phyloP scores from a whole-genome alignment of 139 green algal species.

The Chlamydomonas incerta region DNA sequence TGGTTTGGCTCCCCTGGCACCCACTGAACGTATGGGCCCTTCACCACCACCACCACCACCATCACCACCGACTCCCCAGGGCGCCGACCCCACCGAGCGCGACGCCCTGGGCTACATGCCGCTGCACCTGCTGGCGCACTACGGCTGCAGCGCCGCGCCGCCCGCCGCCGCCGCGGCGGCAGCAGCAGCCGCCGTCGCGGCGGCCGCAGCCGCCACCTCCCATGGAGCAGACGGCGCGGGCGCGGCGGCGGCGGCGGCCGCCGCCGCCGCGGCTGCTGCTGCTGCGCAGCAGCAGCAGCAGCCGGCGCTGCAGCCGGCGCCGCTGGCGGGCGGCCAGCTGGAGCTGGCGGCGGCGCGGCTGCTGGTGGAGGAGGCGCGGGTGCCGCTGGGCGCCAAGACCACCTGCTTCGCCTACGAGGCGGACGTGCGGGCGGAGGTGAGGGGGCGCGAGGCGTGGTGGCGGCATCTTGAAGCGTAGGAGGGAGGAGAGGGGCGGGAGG shows the following conservation, averaged over 20 bases:
- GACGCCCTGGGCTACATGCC: slow-evolving; percentile 40
- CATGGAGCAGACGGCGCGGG: not conserved
- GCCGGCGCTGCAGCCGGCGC: not conserved
- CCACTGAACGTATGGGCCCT: too few relatives aligned
- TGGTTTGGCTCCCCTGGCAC: too few relatives aligned
- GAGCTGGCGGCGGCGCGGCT: slow-evolving; percentile 33
- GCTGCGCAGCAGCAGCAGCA: too few relatives aligned
- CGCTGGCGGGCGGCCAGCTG: not conserved
- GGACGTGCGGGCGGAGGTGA: slow-evolving; percentile 31
- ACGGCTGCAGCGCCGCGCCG: slow-evolving; percentile 27
- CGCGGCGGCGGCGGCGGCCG: not conserved
- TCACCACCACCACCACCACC: not conserved
- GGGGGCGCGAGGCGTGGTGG: too few relatives aligned
- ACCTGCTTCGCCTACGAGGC: slow-evolving; percentile 43
- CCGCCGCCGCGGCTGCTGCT: not conserved
- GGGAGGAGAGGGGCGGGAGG: too few relatives aligned
- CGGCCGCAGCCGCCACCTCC: not conserved
- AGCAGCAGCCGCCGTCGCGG: too few relatives aligned
- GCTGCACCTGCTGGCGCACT: slow-evolving; percentile 33
- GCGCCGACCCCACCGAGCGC: slow-evolving; percentile 25
- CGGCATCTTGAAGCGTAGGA: too few relatives aligned
- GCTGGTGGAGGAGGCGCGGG: slow-evolving; percentile 40
- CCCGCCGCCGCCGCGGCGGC: not conserved
- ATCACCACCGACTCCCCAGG: not conserved
- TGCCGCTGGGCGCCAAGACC: slow-evolving; percentile 37